phyloP scores from a whole-genome alignment of 2,329 filamentous ascomycete genomes.

The Neonectria sp. region DNA sequence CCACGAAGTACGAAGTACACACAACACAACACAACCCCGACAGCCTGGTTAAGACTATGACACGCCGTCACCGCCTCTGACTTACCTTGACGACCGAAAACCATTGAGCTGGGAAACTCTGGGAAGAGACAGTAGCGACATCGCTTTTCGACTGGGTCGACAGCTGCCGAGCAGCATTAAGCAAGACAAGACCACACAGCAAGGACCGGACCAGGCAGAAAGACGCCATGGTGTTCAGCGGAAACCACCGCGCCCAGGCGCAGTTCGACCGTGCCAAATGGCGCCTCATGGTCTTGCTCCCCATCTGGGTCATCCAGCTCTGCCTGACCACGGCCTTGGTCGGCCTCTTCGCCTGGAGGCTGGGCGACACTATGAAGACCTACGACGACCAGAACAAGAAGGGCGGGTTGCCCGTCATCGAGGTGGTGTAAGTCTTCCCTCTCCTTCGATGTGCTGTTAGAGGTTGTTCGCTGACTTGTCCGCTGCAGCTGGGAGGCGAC shows the following conservation, averaged over 20 bases:
- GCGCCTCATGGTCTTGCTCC: conserved; percentile 63
- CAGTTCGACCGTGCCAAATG: conserved; percentile 68
- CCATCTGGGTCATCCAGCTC: conserved; percentile 66
- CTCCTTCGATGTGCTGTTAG: not conserved
- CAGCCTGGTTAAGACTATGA: conserved; percentile 24
- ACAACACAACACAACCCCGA: not conserved
- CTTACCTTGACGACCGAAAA: conserved; percentile 22
- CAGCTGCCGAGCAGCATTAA: conserved; percentile 15
- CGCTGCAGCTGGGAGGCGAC: conserved; percentile 66
- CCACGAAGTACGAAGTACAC: not conserved
- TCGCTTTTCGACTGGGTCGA: conserved; percentile 16
- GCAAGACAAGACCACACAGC: conserved; percentile 12
- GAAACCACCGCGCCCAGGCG: conserved; percentile 65
- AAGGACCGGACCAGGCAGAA: not conserved
- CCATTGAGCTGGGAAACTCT: conserved; percentile 35
- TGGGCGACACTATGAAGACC: conserved; percentile 62
- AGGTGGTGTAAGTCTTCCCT: conserved; percentile 63
- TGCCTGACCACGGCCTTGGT: conserved; percentile 62
- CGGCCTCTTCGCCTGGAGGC: conserved; percentile 68
- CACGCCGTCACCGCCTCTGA: conserved; percentile 12
- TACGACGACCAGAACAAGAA: conserved; percentile 58
- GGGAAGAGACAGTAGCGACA: conserved; percentile 25
- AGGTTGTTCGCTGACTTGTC: not conserved
- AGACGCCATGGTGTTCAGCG: conserved; percentile 47
- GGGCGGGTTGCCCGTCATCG: conserved; percentile 59